These are phyloP conservation scores for Mycena albidolilacea DNA, from an alignment of 768 basidiomycete species.

Conservation along the genomic window DNA sequence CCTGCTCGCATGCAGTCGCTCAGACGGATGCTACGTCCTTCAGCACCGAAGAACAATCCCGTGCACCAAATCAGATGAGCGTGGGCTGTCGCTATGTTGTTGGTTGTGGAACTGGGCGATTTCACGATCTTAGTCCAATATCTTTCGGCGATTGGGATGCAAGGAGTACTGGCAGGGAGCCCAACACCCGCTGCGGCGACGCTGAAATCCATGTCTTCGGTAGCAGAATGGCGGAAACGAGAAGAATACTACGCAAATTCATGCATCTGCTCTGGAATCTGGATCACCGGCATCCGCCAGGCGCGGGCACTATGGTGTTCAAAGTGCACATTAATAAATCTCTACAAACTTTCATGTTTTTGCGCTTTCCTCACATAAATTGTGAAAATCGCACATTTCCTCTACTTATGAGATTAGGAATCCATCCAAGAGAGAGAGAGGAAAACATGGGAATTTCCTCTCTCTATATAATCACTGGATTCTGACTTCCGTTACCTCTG, in stretches of 20 bases:
- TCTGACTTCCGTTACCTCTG: no score
- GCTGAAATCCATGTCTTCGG: background rate
- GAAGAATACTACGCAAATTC: background rate
- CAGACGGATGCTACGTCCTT: background rate
- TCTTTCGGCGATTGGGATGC: background rate
- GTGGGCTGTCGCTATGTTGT: background rate
- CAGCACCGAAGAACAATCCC: background rate
- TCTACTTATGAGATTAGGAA: no score
- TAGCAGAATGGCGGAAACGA: background rate
- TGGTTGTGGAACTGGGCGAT: background rate
- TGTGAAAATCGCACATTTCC: no score
- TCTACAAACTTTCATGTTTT: no score
- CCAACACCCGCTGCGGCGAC: conserved; percentile 6
- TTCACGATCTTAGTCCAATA: background rate
- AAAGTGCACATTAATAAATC: no score
- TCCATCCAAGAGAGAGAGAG: no score
- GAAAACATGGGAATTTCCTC: no score
- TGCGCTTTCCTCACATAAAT: no score
- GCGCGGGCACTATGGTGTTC: background rate
- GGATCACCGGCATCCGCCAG: conserved; percentile 19
- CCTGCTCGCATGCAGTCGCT: conserved; percentile 5
- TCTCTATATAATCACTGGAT: no score
- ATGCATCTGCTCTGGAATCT: conserved; percentile 11
- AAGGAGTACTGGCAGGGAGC: background rate
- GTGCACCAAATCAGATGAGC: no score